Evolutionary conservation across 306 rosid genomes (phyloP).

Genomic region (Cyclanthera cordifolia): DNA sequence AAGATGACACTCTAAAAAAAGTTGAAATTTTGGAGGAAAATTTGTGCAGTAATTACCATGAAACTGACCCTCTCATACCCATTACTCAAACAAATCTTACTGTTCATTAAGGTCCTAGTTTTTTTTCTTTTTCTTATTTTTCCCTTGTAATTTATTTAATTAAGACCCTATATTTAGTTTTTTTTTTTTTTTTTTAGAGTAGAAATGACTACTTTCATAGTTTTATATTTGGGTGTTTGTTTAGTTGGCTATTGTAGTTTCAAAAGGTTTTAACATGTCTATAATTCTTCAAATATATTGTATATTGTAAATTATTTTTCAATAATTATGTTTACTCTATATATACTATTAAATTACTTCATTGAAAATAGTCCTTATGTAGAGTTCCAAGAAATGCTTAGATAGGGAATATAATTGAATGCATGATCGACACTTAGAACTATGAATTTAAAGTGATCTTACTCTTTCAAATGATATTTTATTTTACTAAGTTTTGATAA

Average conservation of each 20-base stretch:
- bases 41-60: slow-evolving; percentile 38
- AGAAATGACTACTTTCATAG: not conserved
- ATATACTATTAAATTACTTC: no score
- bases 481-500: no score
- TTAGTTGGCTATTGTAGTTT: not conserved
- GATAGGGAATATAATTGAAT: no score
- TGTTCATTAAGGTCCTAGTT: not conserved
- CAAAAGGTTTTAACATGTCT: no score
- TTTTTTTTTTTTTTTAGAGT: not conserved
- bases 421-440: no score
- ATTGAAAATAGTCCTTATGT: no score
- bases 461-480: no score
- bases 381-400: no score
- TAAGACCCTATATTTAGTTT: slow-evolving; percentile 3
- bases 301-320: no score
- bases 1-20: not conserved
- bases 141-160: not conserved
- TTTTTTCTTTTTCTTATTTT: slow-evolving; percentile 15
- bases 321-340: no score
- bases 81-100: slow-evolving; percentile 2
- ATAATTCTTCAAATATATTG: no score
- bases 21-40: slow-evolving; percentile 28
- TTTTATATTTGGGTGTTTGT: not conserved
- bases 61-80: slow-evolving; percentile 52
- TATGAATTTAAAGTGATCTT: no score